Base-by-base conservation (phyloP, 2,329 filamentous ascomycete species). In the Fusarium sororula region DNA sequence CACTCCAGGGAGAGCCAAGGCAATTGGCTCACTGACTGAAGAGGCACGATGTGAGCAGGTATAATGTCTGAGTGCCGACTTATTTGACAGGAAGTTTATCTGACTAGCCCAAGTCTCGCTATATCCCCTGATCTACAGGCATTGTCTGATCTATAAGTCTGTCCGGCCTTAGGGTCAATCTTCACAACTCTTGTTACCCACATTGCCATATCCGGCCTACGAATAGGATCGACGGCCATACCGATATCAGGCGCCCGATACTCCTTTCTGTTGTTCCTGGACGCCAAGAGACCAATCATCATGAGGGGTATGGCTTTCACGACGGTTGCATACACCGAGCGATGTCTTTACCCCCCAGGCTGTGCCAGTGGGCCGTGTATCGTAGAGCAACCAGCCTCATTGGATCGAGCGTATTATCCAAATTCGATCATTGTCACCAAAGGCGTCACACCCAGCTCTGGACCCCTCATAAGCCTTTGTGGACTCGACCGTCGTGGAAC, bases 191-290 rank as follows among this genome's bases (percentile, higher is more conserved):
- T 35, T 56, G 20, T 20, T 30, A 58, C 32, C 47, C 51, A 59
- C 58, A 53, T 61, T 59, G 13, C 72, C 56, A 28, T 48, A 69
- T 72, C 72, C 72, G 72, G 72, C 38, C 18, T 45, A 47, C 28
- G n/a, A 44, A 20, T 44, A 51, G 28, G 44, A 55, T 61, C 30
- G 24, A 12, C 56, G 58, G 68, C 32, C 22, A 64, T 57, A 55
- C 59, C 67, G 39, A 72, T 39, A 20, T 38, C 50, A 68, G 60
- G 41, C 39, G 37, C 63, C 45, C 44, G 44, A 58, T 38, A 39
- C 38, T 56, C 42, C 28, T 47, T 35, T 41, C 24, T 20, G 18
- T 11, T 24, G 67, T 72, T 58, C 58, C 51, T 69, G 53, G 50
- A 50, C 18, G 59, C 45, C 35, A 65, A 65, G 42, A 28, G 35